Evolutionary conservation across 2,329 filamentous ascomycete genomes (phyloP).

Genomic region (Lachnellula willkommii): DNA sequence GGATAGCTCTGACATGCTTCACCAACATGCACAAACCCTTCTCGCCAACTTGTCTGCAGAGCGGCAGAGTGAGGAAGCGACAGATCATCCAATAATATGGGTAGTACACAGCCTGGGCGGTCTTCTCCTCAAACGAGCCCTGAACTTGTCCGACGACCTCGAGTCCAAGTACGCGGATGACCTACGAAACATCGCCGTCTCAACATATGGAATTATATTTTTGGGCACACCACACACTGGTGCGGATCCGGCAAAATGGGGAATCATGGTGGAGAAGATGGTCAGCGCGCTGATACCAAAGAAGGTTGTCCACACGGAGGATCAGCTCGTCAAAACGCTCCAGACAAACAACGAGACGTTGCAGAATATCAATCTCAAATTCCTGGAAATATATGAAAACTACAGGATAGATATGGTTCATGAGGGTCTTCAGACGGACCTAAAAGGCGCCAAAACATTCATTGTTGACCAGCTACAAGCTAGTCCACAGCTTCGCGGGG

Average conservation of each 20-base stretch:
- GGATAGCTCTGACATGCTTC: slow-evolving; percentile 60
- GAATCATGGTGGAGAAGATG: slow-evolving; percentile 61
- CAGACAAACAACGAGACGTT: slow-evolving; percentile 69
- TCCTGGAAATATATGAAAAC: slow-evolving; percentile 63
- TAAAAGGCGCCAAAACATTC: slow-evolving; percentile 57
- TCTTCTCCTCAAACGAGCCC: slow-evolving; percentile 63
- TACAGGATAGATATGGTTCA: slow-evolving; percentile 74
- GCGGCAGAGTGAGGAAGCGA: slow-evolving; percentile 52
- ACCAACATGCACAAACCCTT: slow-evolving; percentile 66
- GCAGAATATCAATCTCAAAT: slow-evolving; percentile 68
- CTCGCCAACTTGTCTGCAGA: slow-evolving; percentile 58
- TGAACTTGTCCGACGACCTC: slow-evolving; percentile 62
- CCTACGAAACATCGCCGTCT: slow-evolving; percentile 64
- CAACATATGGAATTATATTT: slow-evolving; percentile 71
- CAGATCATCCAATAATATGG: slow-evolving; percentile 66
- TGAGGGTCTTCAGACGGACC: slow-evolving; percentile 65
- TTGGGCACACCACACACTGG: slow-evolving; percentile 72
- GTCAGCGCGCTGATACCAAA: slow-evolving; percentile 59
- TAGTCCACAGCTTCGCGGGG: slow-evolving; percentile 62
- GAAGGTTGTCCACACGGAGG: slow-evolving; percentile 61
- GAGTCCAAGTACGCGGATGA: slow-evolving; percentile 55
- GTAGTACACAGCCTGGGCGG: slow-evolving; percentile 71
- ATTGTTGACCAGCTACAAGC: slow-evolving; percentile 68
- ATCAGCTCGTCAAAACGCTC: slow-evolving; percentile 63
- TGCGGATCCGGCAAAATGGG: slow-evolving; percentile 64